Conservation (phyloP, 1,284 basidiomycete genomes). For the Limonomyces culmigenus region DNA sequence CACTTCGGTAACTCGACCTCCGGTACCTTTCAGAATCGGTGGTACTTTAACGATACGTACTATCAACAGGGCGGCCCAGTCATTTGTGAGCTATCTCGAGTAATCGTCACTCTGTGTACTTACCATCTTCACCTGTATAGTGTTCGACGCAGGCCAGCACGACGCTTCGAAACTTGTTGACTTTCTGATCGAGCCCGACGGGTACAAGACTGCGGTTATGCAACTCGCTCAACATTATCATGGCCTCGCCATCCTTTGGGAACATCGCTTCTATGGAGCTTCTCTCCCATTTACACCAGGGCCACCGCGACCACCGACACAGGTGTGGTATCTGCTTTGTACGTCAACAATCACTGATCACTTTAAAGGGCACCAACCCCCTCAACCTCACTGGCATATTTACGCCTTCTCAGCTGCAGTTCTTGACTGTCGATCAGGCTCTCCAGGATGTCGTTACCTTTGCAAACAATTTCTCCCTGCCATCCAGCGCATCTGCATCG, state of each 20-base stretch:
- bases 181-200: too few species aligned
- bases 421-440: constrained; percentile 37
- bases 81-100: not conserved
- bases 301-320: too few species aligned
- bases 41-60: not conserved
- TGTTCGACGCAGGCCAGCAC: not conserved
- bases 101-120: too few species aligned
- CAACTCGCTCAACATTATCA: constrained; percentile 26
- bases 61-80: not conserved
- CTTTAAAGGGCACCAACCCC: too few species aligned
- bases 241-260: constrained; percentile 34
- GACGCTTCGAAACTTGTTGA: too few species aligned
- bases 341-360: too few species aligned
- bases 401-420: constrained; percentile 36
- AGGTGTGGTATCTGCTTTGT: too few species aligned
- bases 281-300: too few species aligned
- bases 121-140: not conserved
- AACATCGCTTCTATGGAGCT: constrained; percentile 36
- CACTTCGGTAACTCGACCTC: not conserved
- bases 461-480: constrained; percentile 23
- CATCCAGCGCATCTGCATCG: too few species aligned
- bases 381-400: too few species aligned
- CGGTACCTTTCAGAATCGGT: not conserved
- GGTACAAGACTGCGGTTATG: constrained; percentile 30
- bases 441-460: constrained; percentile 42